Evolutionary conservation across 2,329 filamentous ascomycete species (phyloP).

Genomic region (Colletotrichum costaricense): DNA sequence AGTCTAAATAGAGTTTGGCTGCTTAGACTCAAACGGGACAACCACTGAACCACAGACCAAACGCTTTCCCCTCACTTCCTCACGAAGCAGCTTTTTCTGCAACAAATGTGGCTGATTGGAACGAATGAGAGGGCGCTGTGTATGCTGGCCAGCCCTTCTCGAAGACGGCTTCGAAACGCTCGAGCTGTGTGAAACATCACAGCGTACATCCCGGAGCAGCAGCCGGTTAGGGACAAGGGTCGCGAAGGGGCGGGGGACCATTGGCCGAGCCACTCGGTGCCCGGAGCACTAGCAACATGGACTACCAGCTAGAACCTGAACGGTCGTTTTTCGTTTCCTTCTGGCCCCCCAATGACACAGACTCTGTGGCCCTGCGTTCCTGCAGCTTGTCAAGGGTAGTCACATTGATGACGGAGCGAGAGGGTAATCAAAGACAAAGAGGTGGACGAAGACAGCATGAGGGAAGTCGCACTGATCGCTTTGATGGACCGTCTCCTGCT

Average conservation of each 20-base stretch:
- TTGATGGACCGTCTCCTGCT: not conserved
- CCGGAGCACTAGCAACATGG: not conserved
- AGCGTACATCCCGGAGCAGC: conserved; percentile 22
- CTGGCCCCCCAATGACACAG: not conserved
- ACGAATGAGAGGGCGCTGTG: not conserved
- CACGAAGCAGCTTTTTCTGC: too few relatives aligned
- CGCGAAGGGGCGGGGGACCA: conserved; percentile 11
- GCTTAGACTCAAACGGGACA: not conserved
- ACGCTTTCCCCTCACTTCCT: not conserved
- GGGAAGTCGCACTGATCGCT: not conserved
- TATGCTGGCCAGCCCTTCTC: conserved; percentile 16
- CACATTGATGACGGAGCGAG: not conserved
- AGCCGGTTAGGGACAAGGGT: conserved; percentile 20
- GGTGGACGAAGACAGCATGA: not conserved
- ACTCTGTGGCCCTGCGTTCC: not conserved
- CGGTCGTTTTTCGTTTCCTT: not conserved
- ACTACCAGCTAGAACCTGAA: not conserved
- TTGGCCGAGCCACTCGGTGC: not conserved
- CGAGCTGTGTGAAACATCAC: conserved; percentile 27
- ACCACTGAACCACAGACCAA: not conserved
- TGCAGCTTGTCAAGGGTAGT: not conserved
- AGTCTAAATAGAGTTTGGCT: conserved; percentile 32
- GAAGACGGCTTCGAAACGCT: conserved; percentile 30
- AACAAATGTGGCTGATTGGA: not conserved
- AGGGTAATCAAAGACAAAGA: not conserved